Percentiles rank a stretch among this genome's conserved stretches.
These are phyloP conservation scores for Naganishia albida DNA, from an alignment of 1,284 basidiomycete genomes.

Conservation along the genomic window DNA sequence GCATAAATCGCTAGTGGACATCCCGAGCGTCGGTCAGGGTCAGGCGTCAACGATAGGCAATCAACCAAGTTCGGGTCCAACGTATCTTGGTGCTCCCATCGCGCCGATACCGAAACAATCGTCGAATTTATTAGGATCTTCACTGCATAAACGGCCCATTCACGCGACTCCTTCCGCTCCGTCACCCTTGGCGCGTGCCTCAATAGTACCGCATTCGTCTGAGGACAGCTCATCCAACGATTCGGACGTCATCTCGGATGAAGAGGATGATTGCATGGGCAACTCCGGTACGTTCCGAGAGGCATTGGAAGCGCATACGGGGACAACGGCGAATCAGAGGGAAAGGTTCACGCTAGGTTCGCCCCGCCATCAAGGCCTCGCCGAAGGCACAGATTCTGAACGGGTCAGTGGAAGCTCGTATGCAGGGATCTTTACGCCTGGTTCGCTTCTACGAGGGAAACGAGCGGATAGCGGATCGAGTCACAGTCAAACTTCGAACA, in stretches of 20 bases:
- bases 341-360: conserved; percentile 14
- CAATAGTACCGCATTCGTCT: conserved; percentile 32
- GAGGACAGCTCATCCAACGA: conserved; percentile 16
- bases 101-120: conserved; percentile 11
- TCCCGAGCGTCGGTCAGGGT: conserved; percentile 12
- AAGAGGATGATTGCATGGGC: conserved; percentile 28
- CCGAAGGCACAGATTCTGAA: neutral
- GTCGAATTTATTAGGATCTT: conserved; percentile 4
- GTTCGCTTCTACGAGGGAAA: conserved; percentile 5
- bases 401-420: neutral
- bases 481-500: conserved; percentile 7
- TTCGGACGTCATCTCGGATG: conserved; percentile 19
- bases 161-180: conserved; percentile 21
- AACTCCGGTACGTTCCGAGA: neutral
- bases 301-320: neutral
- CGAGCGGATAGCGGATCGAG: conserved; percentile 17
- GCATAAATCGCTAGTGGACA: conserved; percentile 16
- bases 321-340: neutral
- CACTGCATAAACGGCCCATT: conserved; percentile 17
- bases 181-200: conserved; percentile 31
- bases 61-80: neutral
- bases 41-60: neutral
- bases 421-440: conserved; percentile 21
- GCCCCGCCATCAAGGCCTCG: conserved; percentile 7
- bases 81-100: neutral